Evolutionary conservation across 2,329 filamentous ascomycete species (phyloP), one percentile per base, ranked within the genome.

Genomic region (Alternaria ethzedia): DNA sequence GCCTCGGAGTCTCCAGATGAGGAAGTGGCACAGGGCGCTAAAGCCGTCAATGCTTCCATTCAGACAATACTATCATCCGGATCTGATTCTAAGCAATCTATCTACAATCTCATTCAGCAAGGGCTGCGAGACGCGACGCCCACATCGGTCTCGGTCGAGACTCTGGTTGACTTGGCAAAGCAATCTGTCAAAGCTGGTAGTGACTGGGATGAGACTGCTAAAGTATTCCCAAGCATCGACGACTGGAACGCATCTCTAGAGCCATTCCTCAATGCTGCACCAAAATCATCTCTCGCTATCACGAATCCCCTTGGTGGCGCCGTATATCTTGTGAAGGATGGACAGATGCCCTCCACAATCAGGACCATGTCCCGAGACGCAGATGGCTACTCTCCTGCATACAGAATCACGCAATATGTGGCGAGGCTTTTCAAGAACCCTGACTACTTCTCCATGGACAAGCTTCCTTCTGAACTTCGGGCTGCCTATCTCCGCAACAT

Each of bases 321-420:
- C 1, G 86, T 91, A 6, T 89, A 91, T 67, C 80, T 97, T 4
- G 83, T 91, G 0, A 79, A 67, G 61, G 74, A 57, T 61, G 75
- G 20, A 54, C 65, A 44, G 61, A 73, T 63, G 73, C 25, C 59
- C 10, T 41, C 47, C 7, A 58, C 68, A 63, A 49, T 64, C 66
- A 71, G 68, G 61, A 72, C 70, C 47, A 79, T 86, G 15, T 75
- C 82, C 30, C 84, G 90, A 46, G 94, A 97, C 75, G 82, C 86
- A 5, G 86, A 87, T 67, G 91, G 91, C 0, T 87, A 89, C 30
- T 93, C 93, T 2, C 83, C 91, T 57, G 88, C 93, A 1, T 87
- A 92, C 13, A 86, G 95, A 59, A 91, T 96, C 82, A 88, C 90
- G 1, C 84, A 90, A 52, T 97, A 94, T 76, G 86, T 88, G 0